Evolutionary conservation across 257 asterid species (phyloP), one percentile per base, ranked within the genome.

Genomic region (Paraleonurus japonicus): DNA sequence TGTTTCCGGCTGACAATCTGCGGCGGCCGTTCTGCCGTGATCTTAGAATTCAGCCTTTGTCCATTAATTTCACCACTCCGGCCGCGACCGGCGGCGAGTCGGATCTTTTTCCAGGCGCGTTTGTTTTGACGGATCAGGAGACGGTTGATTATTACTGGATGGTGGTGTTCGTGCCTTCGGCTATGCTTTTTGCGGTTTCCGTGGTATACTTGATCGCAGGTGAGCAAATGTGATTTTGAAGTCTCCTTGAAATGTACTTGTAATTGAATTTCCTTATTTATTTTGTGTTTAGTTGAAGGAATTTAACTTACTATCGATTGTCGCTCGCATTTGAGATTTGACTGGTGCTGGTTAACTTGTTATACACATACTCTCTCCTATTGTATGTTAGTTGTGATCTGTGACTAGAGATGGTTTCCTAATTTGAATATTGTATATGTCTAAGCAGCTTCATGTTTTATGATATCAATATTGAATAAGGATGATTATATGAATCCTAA

Each of bases 141-240:
- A 88, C 95, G 71, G 96, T 88, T 75, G 98, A 94, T 84, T 94
- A 86, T 77, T 94, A 86, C 80, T 91, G 97, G 98, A 91, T 89
- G 91, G 95, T 94, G 75, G 90, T 91, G 73, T 89, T 94, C 62
- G 28, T 85, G 13, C 98, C 98, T 2, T 86, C 98, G 2, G 71
- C 87, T 47, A 54, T 89, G 61, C 65, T 88, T 47, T 89, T 86
- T 65, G 80, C 75, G 1, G 86, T 61, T 33, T 86, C 98, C 0
- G 65, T 70, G 23, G 85, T 84, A 17, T 94, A 89, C 81, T 80
- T 94, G 79, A 69, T 84, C 78, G 86, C 97, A 62, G 98, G 97
- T 93, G 35, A 69, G 84, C 57, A 33, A 67, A 60, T 72, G 58
- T 74, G 73, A 70, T 67, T 73, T 47, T 33, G 61, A 68, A 71